These are phyloP conservation scores for Cenchrus americanus DNA, from an alignment of 176 grass and related monocot species.

Conservation along the genomic window DNA sequence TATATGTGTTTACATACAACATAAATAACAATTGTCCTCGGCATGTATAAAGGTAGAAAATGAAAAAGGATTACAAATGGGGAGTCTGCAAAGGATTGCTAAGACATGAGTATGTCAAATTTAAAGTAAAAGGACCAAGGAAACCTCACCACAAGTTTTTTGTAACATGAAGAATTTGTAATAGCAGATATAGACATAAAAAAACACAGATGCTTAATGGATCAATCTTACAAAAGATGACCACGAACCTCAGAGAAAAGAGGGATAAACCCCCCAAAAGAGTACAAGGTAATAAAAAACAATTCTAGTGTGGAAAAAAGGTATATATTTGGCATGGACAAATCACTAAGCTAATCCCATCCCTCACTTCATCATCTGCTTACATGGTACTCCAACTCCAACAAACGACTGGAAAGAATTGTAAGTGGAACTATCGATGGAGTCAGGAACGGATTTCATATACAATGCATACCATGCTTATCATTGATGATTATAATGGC, in stretches of 20 bases:
- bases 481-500: slow-evolving; percentile 93
- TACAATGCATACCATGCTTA: slow-evolving; percentile 56
- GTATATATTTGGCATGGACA: background rate
- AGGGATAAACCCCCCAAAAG: background rate
- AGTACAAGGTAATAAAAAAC: background rate
- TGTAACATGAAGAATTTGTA: background rate
- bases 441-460: slow-evolving; percentile 4
- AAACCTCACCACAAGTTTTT: background rate
- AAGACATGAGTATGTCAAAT: background rate
- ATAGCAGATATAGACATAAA: background rate
- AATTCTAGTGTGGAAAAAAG: background rate
- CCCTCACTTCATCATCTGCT: slow-evolving; percentile 3
- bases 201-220: slow-evolving; percentile 21
- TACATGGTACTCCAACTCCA: slow-evolving; percentile 8
- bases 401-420: background rate
- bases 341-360: slow-evolving; percentile 10
- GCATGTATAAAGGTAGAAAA: slow-evolving; percentile 8
- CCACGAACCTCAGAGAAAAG: background rate
- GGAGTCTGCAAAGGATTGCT: background rate
- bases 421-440: background rate
- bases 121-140: background rate
- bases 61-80: background rate
- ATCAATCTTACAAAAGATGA: slow-evolving; percentile 23
- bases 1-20: slow-evolving; percentile 6
- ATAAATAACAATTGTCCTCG: slow-evolving; percentile 16